phyloP scores from a whole-genome alignment of 495 filamentous ascomycete genomes.

The Penicillium maclennaniae region DNA sequence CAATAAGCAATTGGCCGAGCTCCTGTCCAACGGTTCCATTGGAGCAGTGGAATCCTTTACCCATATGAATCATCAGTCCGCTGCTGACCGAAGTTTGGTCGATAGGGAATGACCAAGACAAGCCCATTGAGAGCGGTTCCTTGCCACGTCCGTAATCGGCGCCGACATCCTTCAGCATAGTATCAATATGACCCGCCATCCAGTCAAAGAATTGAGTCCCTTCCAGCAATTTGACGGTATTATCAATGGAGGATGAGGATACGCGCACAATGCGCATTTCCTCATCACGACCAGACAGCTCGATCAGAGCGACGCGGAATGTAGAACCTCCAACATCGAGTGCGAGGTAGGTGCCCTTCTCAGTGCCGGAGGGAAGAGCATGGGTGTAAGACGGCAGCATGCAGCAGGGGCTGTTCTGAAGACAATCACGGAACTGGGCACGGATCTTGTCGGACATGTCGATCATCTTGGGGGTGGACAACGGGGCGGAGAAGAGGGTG shows the following conservation, averaged over 20 bases:
- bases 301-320: conserved; percentile 59
- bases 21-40: conserved; percentile 55
- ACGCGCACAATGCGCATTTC: conserved; percentile 50
- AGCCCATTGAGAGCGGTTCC: conserved; percentile 50
- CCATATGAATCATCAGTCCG: conserved; percentile 59
- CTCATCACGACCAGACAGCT: conserved; percentile 48
- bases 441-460: conserved; percentile 57
- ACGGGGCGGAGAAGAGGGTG: conserved; percentile 43
- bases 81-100: conserved; percentile 59
- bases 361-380: conserved; percentile 55
- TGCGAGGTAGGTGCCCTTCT: conserved; percentile 57
- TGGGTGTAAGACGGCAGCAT: conserved; percentile 68
- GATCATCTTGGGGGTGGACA: conserved; percentile 41
- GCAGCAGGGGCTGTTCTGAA: conserved; percentile 52
- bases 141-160: conserved; percentile 35
- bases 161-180: conserved; percentile 43
- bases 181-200: conserved; percentile 61
- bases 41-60: conserved; percentile 62
- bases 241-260: conserved; percentile 51
- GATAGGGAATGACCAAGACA: conserved; percentile 69
- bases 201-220: conserved; percentile 63
- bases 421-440: conserved; percentile 51
- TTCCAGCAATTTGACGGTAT: conserved; percentile 47
- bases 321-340: conserved; percentile 67
- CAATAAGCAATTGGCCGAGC: conserved; percentile 54